Base-by-base conservation (phyloP, 768 basidiomycete genomes). In the Amylocystis lapponica region DNA sequence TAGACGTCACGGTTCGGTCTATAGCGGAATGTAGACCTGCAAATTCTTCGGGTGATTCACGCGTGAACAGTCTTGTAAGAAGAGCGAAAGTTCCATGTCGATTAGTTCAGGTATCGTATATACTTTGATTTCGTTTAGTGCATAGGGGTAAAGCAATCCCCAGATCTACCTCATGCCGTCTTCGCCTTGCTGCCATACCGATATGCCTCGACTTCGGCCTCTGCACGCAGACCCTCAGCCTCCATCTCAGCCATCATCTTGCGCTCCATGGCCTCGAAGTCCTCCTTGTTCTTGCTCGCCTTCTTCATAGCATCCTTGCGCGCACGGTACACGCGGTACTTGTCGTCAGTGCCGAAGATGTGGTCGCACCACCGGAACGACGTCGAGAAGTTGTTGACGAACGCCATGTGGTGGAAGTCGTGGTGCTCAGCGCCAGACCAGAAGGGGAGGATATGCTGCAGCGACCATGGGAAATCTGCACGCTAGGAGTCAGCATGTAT, bases 381-480 rank as follows among this genome's bases (percentile, higher is more conserved):
- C 6, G 92, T 94, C 8, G 89, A 87, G 62, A 76, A 95, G 72
- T 94, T 94, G 72, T 93, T 92, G 38, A 79, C 80, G 72, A 93
- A 95, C 3, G 87, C 83, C 87, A 92, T 88, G 68, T 99, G 95
- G 66, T 98, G 95, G 79, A 92, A 97, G 60, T 97, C 94, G 62
- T 96, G 94, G 67, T 95, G 91, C 56, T 97, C 95, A 0, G 93
- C 93, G 29, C 95, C 94, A 6, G 88, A 86, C 94, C 94, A 98
- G 76, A 98, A 88, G 2, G 93, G 93, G 25, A 98, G 47, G 52
- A 91, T 81, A 69, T 94, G 80, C 53, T 91, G 84, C 43, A 98
- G 72, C 5, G 90, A 94, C 94, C 93, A 98, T 1, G 96, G 95
- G 78, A 99, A 99, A 63, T 98, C 90, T 86, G 41, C 4, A 19